Evolutionary conservation across 371 early-diverging fungal genomes (phyloP).

Genomic region (Mortierella sp.): DNA sequence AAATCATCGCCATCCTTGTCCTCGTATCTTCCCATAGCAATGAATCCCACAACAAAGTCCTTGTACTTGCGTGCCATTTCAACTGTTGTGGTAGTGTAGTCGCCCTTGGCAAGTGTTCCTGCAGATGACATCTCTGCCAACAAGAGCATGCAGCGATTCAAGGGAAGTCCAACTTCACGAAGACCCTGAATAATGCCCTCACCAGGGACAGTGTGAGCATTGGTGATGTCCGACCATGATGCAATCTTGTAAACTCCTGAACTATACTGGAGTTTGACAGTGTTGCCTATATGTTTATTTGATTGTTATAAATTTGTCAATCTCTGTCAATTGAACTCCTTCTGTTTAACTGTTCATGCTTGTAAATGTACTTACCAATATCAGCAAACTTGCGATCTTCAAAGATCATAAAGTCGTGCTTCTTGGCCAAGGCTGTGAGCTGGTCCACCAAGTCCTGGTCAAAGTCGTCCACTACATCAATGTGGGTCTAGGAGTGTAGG

Average conservation of each 20-base stretch:
- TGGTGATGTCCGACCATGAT: constrained; percentile 95
- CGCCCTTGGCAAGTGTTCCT: constrained; percentile 86
- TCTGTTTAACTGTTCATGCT: neutral
- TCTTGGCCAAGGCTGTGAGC: constrained; percentile 78
- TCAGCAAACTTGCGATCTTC: constrained; percentile 99
- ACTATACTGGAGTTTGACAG: constrained; percentile 94
- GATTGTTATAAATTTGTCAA: neutral
- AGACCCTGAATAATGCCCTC: constrained; percentile 95
- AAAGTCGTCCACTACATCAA: constrained; percentile 95
- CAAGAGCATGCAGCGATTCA: constrained; percentile 86
- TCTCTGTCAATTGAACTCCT: neutral
- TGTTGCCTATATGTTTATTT: constrained; percentile 76
- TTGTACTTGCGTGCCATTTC: constrained; percentile 87
- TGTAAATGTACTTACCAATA: constrained; percentile 65
- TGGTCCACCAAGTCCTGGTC: constrained; percentile 81
- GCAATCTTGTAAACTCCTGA: constrained; percentile 93
- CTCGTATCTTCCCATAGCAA: constrained; percentile 81
- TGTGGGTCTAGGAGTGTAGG: constrained; percentile 79
- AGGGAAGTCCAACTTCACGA: constrained; percentile 85
- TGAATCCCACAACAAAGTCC: constrained; percentile 96
- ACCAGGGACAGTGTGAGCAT: constrained; percentile 95
- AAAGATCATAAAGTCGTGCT: constrained; percentile 96
- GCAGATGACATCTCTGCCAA: constrained; percentile 97
- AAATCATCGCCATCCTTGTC: constrained; percentile 82
- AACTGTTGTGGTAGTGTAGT: constrained; percentile 88